These are phyloP conservation scores for Hibiscus mutabilis DNA, from an alignment of 345 rosid species.

Conservation along the genomic window DNA sequence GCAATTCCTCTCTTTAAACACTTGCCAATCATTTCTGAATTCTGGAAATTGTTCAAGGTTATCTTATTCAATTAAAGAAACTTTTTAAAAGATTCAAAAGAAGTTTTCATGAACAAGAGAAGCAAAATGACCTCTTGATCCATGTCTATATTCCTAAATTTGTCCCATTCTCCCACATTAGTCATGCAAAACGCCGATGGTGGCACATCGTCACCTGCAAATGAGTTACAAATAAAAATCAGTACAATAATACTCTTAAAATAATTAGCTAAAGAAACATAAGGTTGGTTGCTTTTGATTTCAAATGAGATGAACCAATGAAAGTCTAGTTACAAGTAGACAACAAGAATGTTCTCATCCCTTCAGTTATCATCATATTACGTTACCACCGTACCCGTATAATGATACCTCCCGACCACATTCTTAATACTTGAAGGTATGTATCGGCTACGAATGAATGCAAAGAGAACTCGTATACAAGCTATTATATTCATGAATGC, in stretches of 20 bases:
- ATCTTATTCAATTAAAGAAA: slow-evolving; percentile 7
- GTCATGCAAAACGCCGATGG: slow-evolving; percentile 75
- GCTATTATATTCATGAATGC: not conserved
- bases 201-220: slow-evolving; percentile 77
- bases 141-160: slow-evolving; percentile 88
- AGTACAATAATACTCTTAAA: not conserved
- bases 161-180: slow-evolving; percentile 80
- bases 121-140: slow-evolving; percentile 72
- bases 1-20: not conserved
- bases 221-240: slow-evolving; percentile 14
- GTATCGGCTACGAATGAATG: not conserved
- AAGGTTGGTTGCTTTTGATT: not conserved
- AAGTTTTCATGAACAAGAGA: slow-evolving; percentile 10
- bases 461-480: too few species aligned
- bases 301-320: not conserved
- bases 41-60: not conserved
- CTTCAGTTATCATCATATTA: not conserved
- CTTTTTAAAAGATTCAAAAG: slow-evolving; percentile 4
- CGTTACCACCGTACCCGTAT: not conserved
- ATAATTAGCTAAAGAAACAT: not conserved
- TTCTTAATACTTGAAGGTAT: not conserved
- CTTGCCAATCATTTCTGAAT: not conserved
- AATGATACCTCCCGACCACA: too few species aligned
- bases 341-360: not conserved
- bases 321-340: not conserved